phyloP scores from a whole-genome alignment of 2,329 filamentous ascomycete genomes.

The Aspergillus ruber region DNA sequence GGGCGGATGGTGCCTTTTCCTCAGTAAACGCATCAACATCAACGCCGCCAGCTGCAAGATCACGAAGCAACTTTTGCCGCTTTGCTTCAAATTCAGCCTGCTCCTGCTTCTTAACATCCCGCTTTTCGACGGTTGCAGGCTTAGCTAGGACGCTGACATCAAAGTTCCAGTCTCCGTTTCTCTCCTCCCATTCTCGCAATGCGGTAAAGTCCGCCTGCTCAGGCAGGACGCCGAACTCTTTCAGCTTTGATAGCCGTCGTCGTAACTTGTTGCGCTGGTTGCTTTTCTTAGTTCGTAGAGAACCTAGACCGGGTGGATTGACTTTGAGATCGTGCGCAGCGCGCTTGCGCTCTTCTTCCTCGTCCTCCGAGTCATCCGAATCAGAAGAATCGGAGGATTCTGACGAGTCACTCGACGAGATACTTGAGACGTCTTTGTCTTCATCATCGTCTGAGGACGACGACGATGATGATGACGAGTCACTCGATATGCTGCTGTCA shows the following conservation, averaged over 20 bases:
- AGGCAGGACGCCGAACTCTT: constrained; percentile 48
- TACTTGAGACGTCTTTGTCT: constrained; percentile 15
- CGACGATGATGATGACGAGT: constrained; percentile 35
- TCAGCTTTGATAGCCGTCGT: constrained; percentile 47
- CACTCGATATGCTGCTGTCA: constrained; percentile 20
- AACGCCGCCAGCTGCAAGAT: constrained; percentile 48
- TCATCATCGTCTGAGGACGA: constrained; percentile 25
- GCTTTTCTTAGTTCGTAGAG: constrained; percentile 45
- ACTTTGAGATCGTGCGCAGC: constrained; percentile 9
- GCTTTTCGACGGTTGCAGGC: constrained; percentile 15
- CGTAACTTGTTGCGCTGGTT: constrained; percentile 50
- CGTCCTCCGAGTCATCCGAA: constrained; percentile 30
- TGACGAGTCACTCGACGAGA: constrained; percentile 7
- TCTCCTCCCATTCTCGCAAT: constrained; percentile 34
- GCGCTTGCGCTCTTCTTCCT: constrained; percentile 14
- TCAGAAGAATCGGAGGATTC: constrained; percentile 21
- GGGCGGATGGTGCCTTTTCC: constrained; percentile 21
- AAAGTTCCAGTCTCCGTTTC: constrained; percentile 17
- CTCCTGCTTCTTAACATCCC: constrained; percentile 19
- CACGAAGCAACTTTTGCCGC: constrained; percentile 46
- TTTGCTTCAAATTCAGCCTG: constrained; percentile 45
- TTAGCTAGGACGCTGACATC: neutral
- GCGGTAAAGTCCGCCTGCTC: constrained; percentile 46
- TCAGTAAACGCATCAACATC: constrained; percentile 36
- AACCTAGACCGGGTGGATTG: constrained; percentile 46